phyloP scores from a whole-genome alignment of 2,329 filamentous ascomycete genomes.

The Dendrostoma leiphaemia region DNA sequence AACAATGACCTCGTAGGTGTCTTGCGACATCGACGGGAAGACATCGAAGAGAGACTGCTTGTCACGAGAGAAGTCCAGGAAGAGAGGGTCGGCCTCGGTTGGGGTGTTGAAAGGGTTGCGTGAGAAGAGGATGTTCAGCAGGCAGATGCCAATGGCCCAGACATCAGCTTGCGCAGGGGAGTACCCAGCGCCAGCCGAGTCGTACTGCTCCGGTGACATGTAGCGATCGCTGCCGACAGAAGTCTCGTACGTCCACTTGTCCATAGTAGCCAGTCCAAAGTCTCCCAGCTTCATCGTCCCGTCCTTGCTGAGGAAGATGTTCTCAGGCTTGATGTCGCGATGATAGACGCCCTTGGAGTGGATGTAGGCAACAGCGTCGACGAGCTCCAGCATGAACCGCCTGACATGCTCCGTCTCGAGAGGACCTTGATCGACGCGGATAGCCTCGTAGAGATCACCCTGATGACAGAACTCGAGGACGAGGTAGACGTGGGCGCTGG shows the following conservation, averaged over 20 bases:
- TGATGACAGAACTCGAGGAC: constrained; percentile 94
- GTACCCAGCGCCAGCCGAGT: constrained; percentile 83
- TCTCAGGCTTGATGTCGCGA: constrained; percentile 98
- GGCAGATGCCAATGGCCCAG: constrained; percentile 95
- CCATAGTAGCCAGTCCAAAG: constrained; percentile 88
- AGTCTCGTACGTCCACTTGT: constrained; percentile 86
- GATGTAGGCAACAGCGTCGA: constrained; percentile 86
- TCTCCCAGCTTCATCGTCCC: constrained; percentile 96
- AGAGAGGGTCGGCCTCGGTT: constrained; percentile 85
- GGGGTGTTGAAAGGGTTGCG: constrained; percentile 94
- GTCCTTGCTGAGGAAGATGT: constrained; percentile 88
- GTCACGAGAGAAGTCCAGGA: constrained; percentile 89
- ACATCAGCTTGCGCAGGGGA: constrained; percentile 91
- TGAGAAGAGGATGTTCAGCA: constrained; percentile 95
- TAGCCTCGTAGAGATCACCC: constrained; percentile 96
- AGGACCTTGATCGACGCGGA: constrained; percentile 82
- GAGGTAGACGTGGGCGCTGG: constrained; percentile 82
- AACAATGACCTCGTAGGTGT: constrained; percentile 91
- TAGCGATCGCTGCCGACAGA: constrained; percentile 97
- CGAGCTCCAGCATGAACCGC: constrained; percentile 92
- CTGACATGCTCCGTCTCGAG: constrained; percentile 95
- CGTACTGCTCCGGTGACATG: constrained; percentile 98
- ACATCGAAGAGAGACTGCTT: constrained; percentile 96
- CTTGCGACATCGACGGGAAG: constrained; percentile 97
- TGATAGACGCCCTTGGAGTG: constrained; percentile 91